Conservation (phyloP, 306 rosid species). For the Vachellia collinsii region DNA sequence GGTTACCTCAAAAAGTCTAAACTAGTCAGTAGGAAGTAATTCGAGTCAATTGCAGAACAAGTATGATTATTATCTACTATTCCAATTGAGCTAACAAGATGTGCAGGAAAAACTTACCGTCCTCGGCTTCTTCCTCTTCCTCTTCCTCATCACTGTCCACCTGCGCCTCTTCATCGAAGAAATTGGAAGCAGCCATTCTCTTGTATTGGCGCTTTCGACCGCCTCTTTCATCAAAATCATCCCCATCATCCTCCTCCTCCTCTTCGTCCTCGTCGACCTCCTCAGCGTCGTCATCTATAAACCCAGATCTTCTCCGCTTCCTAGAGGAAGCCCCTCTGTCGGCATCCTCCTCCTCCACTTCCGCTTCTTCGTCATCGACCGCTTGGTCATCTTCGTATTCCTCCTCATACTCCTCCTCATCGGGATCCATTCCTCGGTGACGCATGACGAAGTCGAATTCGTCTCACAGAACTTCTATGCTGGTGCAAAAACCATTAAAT, state of each 20-base stretch:
- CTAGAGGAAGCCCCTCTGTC: constrained; percentile 47
- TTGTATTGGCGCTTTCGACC: constrained; percentile 47
- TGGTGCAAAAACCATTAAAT: too few species aligned
- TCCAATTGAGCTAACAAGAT: not conserved
- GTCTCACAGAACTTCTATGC: too few species aligned
- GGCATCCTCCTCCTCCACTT: constrained; percentile 69
- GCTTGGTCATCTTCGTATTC: constrained; percentile 58
- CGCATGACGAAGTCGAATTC: constrained; percentile 42
- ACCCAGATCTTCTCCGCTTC: constrained; percentile 71
- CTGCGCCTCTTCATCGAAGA: constrained; percentile 73
- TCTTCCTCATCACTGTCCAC: constrained; percentile 87
- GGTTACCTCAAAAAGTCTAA: constrained; percentile 14
- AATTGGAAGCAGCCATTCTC: constrained; percentile 60
- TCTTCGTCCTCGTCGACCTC: constrained; percentile 89
- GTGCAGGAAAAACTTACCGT: constrained; percentile 54
- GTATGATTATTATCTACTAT: not conserved
- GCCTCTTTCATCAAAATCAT: constrained; percentile 40
- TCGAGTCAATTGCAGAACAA: constrained; percentile 5
- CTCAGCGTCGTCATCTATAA: constrained; percentile 70
- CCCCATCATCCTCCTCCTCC: constrained; percentile 64
- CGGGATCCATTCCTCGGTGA: constrained; percentile 67
- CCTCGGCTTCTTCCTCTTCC: constrained; percentile 92
- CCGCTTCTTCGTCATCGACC: constrained; percentile 61
- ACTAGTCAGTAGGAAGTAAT: constrained; percentile 11
- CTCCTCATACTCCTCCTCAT: constrained; percentile 64